Evolutionary conservation across 768 basidiomycete species (phyloP), one percentile per base, ranked within the genome.

Genomic region (Myochromella boudieri): DNA sequence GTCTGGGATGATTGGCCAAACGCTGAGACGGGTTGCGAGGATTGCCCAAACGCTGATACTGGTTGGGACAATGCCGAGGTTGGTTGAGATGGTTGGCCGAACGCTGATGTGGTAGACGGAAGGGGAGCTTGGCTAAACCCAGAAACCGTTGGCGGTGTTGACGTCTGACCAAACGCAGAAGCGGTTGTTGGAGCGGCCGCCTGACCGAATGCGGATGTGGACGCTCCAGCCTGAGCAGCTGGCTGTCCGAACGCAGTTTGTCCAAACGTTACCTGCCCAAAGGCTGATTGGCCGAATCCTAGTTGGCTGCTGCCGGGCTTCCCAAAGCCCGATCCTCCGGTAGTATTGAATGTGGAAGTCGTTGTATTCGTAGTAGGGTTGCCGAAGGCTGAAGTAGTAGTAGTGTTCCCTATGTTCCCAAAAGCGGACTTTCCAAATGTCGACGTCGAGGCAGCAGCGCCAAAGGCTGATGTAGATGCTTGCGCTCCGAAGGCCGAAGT

Each of bases 211-310:
- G 64, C 58, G 11, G 67, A 61, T 46, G 51, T 41, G 11, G 54
- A 28, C 18, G 50, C n/a, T n/a, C n/a, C n/a, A 7, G 33, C 44
- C 12, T 57, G 47, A 6, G 46, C 37, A 64, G 9, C 29, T 7
- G 39, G 25, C 25, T 48, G 47, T 2, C 47, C 40, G 29, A 48
- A 48, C 5, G 64, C 51, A 12, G 68, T 46, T 41, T 66, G 64
- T 33, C 69, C 69, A 37, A 67, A 61, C 3, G 61, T 18, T 38
- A 71, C 44, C 63, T 65, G 42, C 3, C 74, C 76, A 46, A 78
- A 77, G 5, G 62, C 59, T 31, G 74, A 48, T 40, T 60, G 46
- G 8, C 63, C 60, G 37, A 64, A 64, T n/a, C n/a, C n/a, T n/a
- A n/a, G n/a, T n/a, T n/a, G n/a, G 63, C 53, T 9, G 56, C 37